phyloP scores from a whole-genome alignment of 345 rosid genomes.

The Murraya paniculata region DNA sequence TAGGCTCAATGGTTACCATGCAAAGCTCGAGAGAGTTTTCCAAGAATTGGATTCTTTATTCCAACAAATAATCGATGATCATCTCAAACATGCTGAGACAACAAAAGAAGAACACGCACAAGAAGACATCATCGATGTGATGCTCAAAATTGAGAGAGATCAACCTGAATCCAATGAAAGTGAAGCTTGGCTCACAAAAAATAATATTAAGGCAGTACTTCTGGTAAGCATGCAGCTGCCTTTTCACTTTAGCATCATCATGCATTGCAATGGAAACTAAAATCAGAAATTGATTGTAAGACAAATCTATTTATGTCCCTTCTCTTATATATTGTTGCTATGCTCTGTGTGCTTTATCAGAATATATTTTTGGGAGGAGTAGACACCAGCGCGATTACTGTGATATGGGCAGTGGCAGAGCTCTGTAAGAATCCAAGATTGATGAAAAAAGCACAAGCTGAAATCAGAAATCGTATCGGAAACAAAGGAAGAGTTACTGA shows the following conservation, averaged over 20 bases:
- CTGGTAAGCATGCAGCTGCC: conserved; percentile 14
- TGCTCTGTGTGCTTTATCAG: conserved; percentile 17
- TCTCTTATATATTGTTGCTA: not conserved
- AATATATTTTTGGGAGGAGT: conserved; percentile 52
- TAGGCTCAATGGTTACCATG: conserved; percentile 26
- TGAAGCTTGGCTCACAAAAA: not conserved
- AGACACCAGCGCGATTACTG: conserved; percentile 41
- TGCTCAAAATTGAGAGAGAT: conserved; percentile 17
- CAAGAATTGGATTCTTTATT: conserved; percentile 26
- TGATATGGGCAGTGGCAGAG: conserved; percentile 71
- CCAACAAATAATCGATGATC: conserved; percentile 35
- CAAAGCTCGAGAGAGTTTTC: conserved; percentile 27
- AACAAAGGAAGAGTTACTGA: conserved; percentile 32
- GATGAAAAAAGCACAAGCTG: conserved; percentile 62
- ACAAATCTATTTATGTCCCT: no score
- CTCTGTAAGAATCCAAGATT: conserved; percentile 36
- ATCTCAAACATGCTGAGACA: conserved; percentile 40
- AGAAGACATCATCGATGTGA: conserved; percentile 29
- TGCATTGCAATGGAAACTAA: no score
- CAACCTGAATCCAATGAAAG: not conserved
- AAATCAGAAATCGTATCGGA: conserved; percentile 39
- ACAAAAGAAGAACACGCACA: not conserved
- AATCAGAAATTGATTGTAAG: no score
- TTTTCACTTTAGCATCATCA: not conserved
- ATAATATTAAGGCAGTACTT: conserved; percentile 27